Percentiles rank a stretch among this genome's conserved stretches.
These are phyloP conservation scores for Neurospora tetrasperma DNA, from an alignment of 495 filamentous ascomycete genomes.

Conservation along the genomic window DNA sequence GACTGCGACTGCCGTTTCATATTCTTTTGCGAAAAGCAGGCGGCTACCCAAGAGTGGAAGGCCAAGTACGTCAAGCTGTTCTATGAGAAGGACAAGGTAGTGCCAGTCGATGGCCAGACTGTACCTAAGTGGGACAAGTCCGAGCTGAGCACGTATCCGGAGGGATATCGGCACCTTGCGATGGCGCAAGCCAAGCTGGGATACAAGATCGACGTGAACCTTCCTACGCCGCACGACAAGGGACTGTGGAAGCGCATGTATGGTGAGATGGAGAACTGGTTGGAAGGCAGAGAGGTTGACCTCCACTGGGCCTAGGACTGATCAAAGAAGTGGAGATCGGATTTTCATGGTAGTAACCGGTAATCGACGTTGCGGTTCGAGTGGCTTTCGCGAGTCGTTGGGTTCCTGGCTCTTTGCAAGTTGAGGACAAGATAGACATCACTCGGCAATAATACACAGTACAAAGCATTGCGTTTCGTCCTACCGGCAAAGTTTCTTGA, in stretches of 20 bases:
- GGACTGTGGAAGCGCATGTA: conserved; percentile 31
- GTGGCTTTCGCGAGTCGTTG: neutral
- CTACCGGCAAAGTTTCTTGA: neutral
- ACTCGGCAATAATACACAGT: neutral
- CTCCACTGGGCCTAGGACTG: conserved; percentile 15
- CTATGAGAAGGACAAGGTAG: conserved; percentile 61
- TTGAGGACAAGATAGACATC: neutral
- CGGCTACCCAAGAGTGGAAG: conserved; percentile 37
- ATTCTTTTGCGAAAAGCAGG: conserved; percentile 47
- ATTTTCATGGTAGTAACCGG: neutral
- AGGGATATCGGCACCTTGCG: conserved; percentile 48
- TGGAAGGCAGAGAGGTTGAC: conserved; percentile 26
- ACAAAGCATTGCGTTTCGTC: neutral
- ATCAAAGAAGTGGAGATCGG: neutral
- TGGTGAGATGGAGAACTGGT: conserved; percentile 35
- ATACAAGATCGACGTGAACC: conserved; percentile 29
- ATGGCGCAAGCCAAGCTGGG: conserved; percentile 36
- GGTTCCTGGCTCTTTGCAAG: neutral
- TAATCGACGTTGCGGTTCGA: neutral
- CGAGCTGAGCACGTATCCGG: conserved; percentile 39
- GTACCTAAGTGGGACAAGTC: conserved; percentile 38
- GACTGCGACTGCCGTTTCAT: conserved; percentile 55
- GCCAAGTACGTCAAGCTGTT: conserved; percentile 52
- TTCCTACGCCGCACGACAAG: conserved; percentile 27
- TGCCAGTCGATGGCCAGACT: conserved; percentile 44